These are phyloP conservation scores for Scleroderma citrinum DNA, from an alignment of 768 basidiomycete genomes.

Conservation along the genomic window DNA sequence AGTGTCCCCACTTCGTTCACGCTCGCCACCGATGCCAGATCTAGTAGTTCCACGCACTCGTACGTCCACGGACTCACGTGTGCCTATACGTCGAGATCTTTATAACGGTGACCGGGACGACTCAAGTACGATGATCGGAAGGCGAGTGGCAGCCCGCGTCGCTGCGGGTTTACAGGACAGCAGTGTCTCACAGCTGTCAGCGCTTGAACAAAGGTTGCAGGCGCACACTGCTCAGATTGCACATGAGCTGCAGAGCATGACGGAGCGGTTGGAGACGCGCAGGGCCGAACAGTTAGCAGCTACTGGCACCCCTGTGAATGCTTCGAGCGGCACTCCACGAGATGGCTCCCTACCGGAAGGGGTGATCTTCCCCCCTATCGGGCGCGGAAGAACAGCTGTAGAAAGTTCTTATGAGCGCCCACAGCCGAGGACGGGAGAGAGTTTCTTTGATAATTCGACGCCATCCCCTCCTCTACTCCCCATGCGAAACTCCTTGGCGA, in stretches of 20 bases:
- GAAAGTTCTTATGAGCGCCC: neutral
- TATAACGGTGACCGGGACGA: slow-evolving; percentile 21
- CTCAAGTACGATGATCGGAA: slow-evolving; percentile 29
- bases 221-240: slow-evolving; percentile 26
- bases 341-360: neutral
- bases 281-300: slow-evolving; percentile 18
- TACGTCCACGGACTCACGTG: slow-evolving; percentile 11
- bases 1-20: slow-evolving; percentile 12
- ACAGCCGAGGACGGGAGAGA: neutral
- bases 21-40: slow-evolving; percentile 28
- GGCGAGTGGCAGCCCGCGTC: slow-evolving; percentile 29
- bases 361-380: neutral
- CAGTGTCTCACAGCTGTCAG: slow-evolving; percentile 15
- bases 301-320: slow-evolving; percentile 2
- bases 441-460: neutral
- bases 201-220: slow-evolving; percentile 25
- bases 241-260: slow-evolving; percentile 29
- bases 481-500: no score
- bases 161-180: slow-evolving; percentile 11
- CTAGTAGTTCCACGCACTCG: slow-evolving; percentile 15
- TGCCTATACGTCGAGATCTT: slow-evolving; percentile 14
- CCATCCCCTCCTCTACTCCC: neutral
- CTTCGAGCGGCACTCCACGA: neutral
- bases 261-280: slow-evolving; percentile 17
- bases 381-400: neutral